Percentiles rank a stretch among this genome's conserved stretches.
phyloP scores from a whole-genome alignment of 108 stramenopile species.

The Fragilariopsis cylindrus region DNA sequence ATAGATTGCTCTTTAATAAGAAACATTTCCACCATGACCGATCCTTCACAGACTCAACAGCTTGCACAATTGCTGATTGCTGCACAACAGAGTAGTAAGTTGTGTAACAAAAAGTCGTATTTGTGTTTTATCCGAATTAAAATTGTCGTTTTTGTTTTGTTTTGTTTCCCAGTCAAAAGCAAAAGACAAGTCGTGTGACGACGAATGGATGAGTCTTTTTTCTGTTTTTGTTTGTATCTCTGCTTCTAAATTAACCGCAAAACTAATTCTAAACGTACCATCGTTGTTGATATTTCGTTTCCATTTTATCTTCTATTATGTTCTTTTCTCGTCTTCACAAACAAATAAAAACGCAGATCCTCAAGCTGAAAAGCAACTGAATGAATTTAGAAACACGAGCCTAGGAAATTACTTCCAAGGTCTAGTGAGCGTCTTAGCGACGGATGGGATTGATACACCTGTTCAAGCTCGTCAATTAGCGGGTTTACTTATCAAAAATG shows the following conservation, averaged over 20 bases:
- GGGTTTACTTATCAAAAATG: constrained; percentile 86
- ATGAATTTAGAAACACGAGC: neutral
- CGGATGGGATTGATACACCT: constrained; percentile 24
- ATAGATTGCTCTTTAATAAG: too few relatives aligned
- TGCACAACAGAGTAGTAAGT: constrained; percentile 18
- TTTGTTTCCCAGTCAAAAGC: neutral
- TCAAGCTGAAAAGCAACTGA: constrained; percentile 13
- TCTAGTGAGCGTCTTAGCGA: constrained; percentile 28
- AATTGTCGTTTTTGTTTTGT: too few relatives aligned
- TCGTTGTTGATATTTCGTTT: neutral
- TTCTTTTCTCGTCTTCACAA: neutral
- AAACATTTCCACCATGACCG: neutral
- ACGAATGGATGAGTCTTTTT: neutral
- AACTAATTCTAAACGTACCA: neutral
- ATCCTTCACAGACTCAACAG: constrained; percentile 9
- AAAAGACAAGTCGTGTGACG: neutral
- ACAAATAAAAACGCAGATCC: neutral
- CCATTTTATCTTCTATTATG: neutral
- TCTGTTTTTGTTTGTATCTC: too few relatives aligned
- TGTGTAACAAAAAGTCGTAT: too few relatives aligned
- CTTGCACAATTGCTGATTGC: constrained; percentile 11
- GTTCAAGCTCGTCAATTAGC: constrained; percentile 71
- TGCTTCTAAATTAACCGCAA: neutral
- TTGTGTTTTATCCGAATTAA: too few relatives aligned
- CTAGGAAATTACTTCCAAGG: constrained; percentile 11